These are phyloP conservation scores for Mucor ambiguus DNA, from an alignment of 371 early-diverging fungal genomes.

Conservation along the genomic window DNA sequence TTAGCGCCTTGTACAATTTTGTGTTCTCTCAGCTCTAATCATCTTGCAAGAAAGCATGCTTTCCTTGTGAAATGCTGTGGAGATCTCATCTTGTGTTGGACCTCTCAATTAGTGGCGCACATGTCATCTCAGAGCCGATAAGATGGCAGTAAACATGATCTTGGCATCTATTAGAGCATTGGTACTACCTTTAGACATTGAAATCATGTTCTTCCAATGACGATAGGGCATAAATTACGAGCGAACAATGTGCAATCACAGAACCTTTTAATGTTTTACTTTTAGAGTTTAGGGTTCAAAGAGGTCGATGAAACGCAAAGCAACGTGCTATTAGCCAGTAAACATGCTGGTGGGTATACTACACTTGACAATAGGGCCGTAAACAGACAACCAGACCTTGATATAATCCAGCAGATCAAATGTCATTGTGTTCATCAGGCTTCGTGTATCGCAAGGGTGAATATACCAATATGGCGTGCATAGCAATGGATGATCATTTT, in stretches of 20 bases:
- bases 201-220: not conserved
- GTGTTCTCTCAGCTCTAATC: not conserved
- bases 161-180: not conserved
- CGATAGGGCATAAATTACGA: not conserved
- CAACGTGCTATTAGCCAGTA: not conserved
- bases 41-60: not conserved
- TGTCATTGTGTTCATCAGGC: conserved; percentile 42
- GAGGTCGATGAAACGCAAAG: not conserved
- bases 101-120: not conserved
- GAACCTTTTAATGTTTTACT: not conserved
- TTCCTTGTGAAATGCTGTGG: not conserved
- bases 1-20: not conserved
- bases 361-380: conserved; percentile 34
- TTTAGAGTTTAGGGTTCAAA: not conserved
- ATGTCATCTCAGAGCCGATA: not conserved
- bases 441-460: conserved; percentile 75
- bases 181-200: not conserved
- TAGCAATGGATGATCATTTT: conserved; percentile 67
- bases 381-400: conserved; percentile 42
- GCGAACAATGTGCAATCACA: too few relatives aligned
- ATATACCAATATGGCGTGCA: conserved; percentile 64
- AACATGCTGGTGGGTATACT: conserved; percentile 15
- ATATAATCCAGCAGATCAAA: conserved; percentile 25
- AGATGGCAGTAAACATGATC: not conserved
- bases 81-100: not conserved